Evolutionary conservation across 2,329 filamentous ascomycete species (phyloP).

Genomic region (Aspergillus sp.): DNA sequence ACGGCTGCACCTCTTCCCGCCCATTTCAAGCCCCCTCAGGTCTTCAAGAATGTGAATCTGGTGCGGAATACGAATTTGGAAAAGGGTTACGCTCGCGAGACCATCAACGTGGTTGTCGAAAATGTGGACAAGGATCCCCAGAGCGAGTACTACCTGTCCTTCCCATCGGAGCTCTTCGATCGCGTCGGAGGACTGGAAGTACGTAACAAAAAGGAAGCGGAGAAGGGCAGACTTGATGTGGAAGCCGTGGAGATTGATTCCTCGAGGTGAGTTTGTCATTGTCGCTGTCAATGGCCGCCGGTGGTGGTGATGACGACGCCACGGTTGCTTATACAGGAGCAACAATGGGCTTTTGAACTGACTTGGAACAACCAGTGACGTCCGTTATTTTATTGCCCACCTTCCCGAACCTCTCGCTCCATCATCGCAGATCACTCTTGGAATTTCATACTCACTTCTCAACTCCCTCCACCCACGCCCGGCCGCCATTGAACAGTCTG

Average conservation of each 20-base stretch:
- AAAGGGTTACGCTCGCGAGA: conserved; percentile 88
- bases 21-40: conserved; percentile 79
- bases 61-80: conserved; percentile 89
- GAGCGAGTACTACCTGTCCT: conserved; percentile 88
- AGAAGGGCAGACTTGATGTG: conserved; percentile 68
- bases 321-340: conserved; percentile 18
- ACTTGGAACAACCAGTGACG: conserved; percentile 57
- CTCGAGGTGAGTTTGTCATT: conserved; percentile 55
- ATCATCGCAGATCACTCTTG: conserved; percentile 79
- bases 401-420: conserved; percentile 76
- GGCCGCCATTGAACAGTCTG: conserved; percentile 78
- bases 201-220: conserved; percentile 83
- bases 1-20: conserved; percentile 38
- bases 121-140: conserved; percentile 81
- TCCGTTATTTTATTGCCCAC: conserved; percentile 82
- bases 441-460: conserved; percentile 82
- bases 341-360: background rate
- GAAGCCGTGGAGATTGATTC: conserved; percentile 68
- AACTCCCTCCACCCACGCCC: conserved; percentile 81
- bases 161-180: conserved; percentile 74
- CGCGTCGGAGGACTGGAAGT: conserved; percentile 86
- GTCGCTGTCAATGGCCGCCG: conserved; percentile 52
- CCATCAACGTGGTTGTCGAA: conserved; percentile 91
- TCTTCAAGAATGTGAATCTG: conserved; percentile 92
- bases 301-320: conserved; percentile 17